Conservation (phyloP, 352 stramenopile genomes). For the Salisapilia sapeloensis region DNA sequence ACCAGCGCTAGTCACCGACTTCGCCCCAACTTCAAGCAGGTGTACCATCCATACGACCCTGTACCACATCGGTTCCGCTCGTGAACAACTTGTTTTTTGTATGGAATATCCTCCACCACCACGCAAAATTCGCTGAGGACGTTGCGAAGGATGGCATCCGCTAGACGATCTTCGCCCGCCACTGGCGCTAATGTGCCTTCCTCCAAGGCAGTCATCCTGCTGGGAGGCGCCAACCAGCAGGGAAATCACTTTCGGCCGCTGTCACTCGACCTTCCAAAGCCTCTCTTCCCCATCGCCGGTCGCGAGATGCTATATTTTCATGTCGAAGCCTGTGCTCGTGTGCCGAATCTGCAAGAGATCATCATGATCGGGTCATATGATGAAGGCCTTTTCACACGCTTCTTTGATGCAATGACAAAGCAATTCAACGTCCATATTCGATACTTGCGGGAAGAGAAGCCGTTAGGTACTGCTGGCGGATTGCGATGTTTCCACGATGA, state of each 20-base stretch:
- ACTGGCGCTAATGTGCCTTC: too few relatives aligned
- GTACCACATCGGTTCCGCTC: too few relatives aligned
- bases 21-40: too few relatives aligned
- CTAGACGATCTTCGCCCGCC: background rate
- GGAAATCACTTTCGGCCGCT: constrained; percentile 79
- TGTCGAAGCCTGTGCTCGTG: constrained; percentile 64
- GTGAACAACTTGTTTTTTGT: too few relatives aligned
- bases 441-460: constrained; percentile 66
- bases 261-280: constrained; percentile 74
- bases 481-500: constrained; percentile 76
- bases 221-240: constrained; percentile 73
- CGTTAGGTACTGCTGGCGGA: constrained; percentile 63
- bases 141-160: background rate
- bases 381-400: constrained; percentile 75
- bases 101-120: too few relatives aligned
- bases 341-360: constrained; percentile 76
- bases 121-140: too few relatives aligned
- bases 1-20: too few relatives aligned
- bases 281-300: constrained; percentile 72
- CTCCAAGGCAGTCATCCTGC: constrained; percentile 78
- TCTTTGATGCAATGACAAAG: constrained; percentile 69
- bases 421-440: constrained; percentile 78
- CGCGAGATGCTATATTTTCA: constrained; percentile 83
- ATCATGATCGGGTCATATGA: constrained; percentile 82
- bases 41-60: too few relatives aligned